phyloP scores from a whole-genome alignment of 805 yeast genomes.

The Wickerhamiella allomyrinae region DNA sequence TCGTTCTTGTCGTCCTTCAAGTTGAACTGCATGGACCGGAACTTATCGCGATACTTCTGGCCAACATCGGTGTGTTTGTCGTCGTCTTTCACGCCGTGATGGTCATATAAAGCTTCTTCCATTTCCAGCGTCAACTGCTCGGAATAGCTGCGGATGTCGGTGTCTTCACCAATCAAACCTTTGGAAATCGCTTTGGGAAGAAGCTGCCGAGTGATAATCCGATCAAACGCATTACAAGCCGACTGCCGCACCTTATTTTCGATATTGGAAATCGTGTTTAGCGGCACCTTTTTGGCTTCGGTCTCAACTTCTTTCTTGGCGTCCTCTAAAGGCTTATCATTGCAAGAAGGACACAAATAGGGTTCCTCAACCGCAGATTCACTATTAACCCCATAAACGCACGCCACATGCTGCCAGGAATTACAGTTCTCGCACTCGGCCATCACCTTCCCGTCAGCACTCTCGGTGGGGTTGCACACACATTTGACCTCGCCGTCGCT shows the following conservation, averaged over 20 bases:
- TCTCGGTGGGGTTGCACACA: slow-evolving; percentile 7
- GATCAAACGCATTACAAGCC: slow-evolving; percentile 38
- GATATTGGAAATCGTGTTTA: not conserved
- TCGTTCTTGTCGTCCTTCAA: slow-evolving; percentile 42
- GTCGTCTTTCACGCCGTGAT: slow-evolving; percentile 22
- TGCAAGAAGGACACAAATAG: slow-evolving; percentile 42
- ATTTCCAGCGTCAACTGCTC: slow-evolving; percentile 34
- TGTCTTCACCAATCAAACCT: slow-evolving; percentile 12
- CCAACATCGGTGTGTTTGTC: slow-evolving; percentile 24
- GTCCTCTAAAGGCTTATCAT: not conserved
- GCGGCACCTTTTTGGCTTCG: no score
- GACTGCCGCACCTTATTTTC: slow-evolving; percentile 31
- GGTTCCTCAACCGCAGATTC: slow-evolving; percentile 34
- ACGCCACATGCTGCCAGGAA: slow-evolving; percentile 56
- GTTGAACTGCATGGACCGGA: slow-evolving; percentile 51
- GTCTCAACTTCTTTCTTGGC: not conserved
- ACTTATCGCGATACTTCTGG: slow-evolving; percentile 46
- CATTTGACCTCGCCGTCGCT: not conserved
- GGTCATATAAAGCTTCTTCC: slow-evolving; percentile 36
- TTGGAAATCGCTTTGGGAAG: slow-evolving; percentile 23
- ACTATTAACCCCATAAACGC: slow-evolving; percentile 37
- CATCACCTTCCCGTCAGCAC: slow-evolving; percentile 35
- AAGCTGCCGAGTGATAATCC: slow-evolving; percentile 30
- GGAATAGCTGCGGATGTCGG: slow-evolving; percentile 24
- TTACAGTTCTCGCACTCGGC: slow-evolving; percentile 49